A percentile compares a stretch with the other conserved stretches of the same genome.
These are phyloP conservation scores for Argentina anserina DNA, from an alignment of 306 rosid genomes.

Conservation along the genomic window DNA sequence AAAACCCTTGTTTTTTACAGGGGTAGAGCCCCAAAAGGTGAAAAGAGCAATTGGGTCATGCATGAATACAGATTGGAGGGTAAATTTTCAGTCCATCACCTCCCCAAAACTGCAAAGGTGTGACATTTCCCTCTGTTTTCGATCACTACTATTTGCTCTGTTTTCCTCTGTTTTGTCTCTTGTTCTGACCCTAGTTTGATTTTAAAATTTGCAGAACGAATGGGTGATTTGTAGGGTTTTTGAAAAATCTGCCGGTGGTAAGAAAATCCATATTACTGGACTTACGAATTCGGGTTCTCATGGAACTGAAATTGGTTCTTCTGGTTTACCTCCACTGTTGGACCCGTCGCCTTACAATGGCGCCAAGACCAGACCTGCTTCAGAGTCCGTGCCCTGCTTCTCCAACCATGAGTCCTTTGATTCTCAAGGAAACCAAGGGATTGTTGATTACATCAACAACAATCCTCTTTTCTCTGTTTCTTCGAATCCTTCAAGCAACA, in stretches of 20 bases:
- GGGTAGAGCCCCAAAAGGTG: slow-evolving; percentile 98
- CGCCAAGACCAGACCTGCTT: slow-evolving; percentile 33
- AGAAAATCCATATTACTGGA: slow-evolving; percentile 67
- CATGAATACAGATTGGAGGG: slow-evolving; percentile 94
- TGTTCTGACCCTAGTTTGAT: not conserved
- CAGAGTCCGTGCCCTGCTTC: slow-evolving; percentile 99
- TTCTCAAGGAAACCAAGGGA: slow-evolving; percentile 52
- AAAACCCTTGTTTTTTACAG: slow-evolving; percentile 87
- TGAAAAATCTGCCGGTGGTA: slow-evolving; percentile 70
- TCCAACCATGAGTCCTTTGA: slow-evolving; percentile 57
- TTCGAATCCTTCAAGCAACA: slow-evolving; percentile 26
- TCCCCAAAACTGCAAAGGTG: slow-evolving; percentile 92
- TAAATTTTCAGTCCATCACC: slow-evolving; percentile 62
- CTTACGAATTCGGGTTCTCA: slow-evolving; percentile 39
- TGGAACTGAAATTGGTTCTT: slow-evolving; percentile 40
- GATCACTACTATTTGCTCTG: not conserved
- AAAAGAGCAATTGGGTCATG: slow-evolving; percentile 91
- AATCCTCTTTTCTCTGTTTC: slow-evolving; percentile 34
- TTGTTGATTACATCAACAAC: slow-evolving; percentile 43
- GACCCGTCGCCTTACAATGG: slow-evolving; percentile 50
- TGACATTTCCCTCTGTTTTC: not conserved
- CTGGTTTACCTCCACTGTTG: slow-evolving; percentile 63
- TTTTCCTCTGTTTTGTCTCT: not conserved
- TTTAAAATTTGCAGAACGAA: slow-evolving; percentile 60
- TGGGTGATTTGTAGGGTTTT: slow-evolving; percentile 96